Conservation (phyloP, 1,284 basidiomycete genomes). For the Ceratobasidium sp. region DNA sequence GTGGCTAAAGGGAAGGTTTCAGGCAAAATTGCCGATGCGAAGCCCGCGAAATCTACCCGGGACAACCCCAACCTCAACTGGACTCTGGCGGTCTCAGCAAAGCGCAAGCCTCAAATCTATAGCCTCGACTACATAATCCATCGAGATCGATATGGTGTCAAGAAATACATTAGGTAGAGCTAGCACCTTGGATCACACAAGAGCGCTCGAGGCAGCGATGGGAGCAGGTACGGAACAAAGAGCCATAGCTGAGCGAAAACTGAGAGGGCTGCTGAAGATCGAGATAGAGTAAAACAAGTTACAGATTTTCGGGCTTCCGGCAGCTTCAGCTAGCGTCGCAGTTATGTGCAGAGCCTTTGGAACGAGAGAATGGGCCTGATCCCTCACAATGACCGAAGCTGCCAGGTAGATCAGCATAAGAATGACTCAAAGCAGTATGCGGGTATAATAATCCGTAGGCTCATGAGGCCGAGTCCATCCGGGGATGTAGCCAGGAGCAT, state of each 20-base stretch:
- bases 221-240: not conserved
- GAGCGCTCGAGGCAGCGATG: not conserved
- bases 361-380: too few species aligned
- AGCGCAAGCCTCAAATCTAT: too few species aligned
- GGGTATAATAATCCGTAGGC: too few species aligned
- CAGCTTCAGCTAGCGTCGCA: not conserved
- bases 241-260: not conserved
- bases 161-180: not conserved
- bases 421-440: too few species aligned
- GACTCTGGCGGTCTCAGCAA: conserved; percentile 69
- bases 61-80: conserved; percentile 72
- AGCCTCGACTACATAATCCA: too few species aligned
- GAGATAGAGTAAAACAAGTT: too few species aligned
- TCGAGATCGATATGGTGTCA: not conserved
- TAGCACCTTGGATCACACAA: not conserved
- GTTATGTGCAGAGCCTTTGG: too few species aligned
- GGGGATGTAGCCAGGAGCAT: too few species aligned
- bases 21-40: not conserved
- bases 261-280: not conserved
- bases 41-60: not conserved
- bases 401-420: too few species aligned
- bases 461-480: too few species aligned
- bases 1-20: not conserved
- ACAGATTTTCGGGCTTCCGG: too few species aligned
- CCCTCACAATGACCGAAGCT: too few species aligned